Conservation (phyloP, 805 yeast genomes). For the Pichia thaimueangensis region DNA sequence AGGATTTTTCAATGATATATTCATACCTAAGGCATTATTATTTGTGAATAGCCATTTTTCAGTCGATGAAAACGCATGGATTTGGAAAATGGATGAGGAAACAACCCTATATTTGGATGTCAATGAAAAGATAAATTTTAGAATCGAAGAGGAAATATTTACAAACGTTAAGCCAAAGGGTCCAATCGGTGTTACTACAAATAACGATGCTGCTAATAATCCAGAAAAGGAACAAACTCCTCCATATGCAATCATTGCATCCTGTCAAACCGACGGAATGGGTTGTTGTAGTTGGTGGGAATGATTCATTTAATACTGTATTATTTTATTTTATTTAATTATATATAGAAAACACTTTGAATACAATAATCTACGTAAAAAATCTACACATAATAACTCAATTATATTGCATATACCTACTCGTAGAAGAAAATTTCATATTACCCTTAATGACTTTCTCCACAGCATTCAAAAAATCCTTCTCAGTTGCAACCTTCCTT, state of each 20-base stretch:
- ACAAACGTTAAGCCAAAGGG: conserved; percentile 76
- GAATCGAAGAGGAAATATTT: conserved; percentile 86
- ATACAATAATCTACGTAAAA: too few relatives aligned
- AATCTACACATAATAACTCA: conserved; percentile 27
- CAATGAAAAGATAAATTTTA: conserved; percentile 84
- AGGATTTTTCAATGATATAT: conserved; percentile 88
- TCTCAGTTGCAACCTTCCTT: conserved; percentile 96
- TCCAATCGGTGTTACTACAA: conserved; percentile 33
- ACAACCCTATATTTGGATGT: conserved; percentile 77
- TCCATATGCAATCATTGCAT: conserved; percentile 79
- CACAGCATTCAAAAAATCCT: conserved; percentile 95
- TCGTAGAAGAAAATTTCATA: conserved; percentile 93
- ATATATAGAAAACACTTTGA: too few relatives aligned
- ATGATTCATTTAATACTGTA: conserved; percentile 20
- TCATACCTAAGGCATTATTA: conserved; percentile 74
- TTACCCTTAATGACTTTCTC: conserved; percentile 98
- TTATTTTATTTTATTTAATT: too few relatives aligned
- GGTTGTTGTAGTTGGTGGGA: conserved; percentile 98
- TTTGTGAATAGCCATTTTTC: conserved; percentile 49
- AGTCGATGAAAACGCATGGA: conserved; percentile 86
- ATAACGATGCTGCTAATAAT: conserved; percentile 25
- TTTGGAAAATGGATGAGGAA: conserved; percentile 74
- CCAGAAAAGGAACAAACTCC: conserved; percentile 45
- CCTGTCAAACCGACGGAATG: conserved; percentile 95
- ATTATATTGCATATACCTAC: conserved; percentile 98